Evolutionary conservation across 75 land plant species (phyloP).

Genomic region (Pinus tabuliformis): DNA sequence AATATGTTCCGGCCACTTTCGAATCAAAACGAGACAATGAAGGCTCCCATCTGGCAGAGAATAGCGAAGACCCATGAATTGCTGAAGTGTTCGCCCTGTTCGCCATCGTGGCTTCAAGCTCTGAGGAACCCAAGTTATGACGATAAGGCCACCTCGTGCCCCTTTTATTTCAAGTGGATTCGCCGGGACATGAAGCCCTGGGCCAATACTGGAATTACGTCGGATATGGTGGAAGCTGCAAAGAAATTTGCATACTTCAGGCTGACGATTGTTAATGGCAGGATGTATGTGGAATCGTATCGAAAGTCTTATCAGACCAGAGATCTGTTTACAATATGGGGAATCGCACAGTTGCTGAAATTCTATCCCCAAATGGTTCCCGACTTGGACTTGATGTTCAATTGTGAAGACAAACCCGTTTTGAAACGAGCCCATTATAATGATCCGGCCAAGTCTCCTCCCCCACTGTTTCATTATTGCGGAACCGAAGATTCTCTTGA

Average conservation of each 20-base stretch:
- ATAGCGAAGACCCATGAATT: too few relatives aligned
- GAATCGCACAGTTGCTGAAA: constrained; percentile 46
- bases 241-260: constrained; percentile 30
- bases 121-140: too few relatives aligned
- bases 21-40: too few relatives aligned
- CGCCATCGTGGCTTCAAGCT: too few relatives aligned
- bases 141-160: too few relatives aligned
- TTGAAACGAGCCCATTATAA: too few relatives aligned
- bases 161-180: constrained; percentile 31
- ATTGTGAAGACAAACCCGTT: constrained; percentile 46
- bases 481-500: not conserved
- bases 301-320: constrained; percentile 44
- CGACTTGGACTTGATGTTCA: constrained; percentile 66
- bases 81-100: too few relatives aligned
- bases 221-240: constrained; percentile 37
- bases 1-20: too few relatives aligned
- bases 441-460: not conserved
- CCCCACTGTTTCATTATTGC: not conserved
- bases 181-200: constrained; percentile 61
- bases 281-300: constrained; percentile 32
- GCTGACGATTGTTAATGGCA: constrained; percentile 41
- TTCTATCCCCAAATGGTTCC: constrained; percentile 56
- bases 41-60: too few relatives aligned
- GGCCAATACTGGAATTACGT: constrained; percentile 39
- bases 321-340: constrained; percentile 60